Conservation (phyloP, 371 early-diverging fungal genomes). For the Mortierella sp. region DNA sequence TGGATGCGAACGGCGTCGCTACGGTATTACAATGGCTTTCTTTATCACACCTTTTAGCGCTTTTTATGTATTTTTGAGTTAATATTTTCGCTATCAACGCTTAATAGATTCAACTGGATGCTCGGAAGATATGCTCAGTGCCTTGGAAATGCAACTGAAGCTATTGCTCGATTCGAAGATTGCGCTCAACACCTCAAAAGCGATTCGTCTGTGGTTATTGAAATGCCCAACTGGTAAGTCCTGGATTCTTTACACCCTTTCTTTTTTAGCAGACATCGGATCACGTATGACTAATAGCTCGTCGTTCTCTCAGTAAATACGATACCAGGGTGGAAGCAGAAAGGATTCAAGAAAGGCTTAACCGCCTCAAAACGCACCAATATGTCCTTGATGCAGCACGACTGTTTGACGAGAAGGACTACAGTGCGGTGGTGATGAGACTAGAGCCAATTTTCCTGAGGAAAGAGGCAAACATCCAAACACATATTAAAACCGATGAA, state of each 20-base stretch:
- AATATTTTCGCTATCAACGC: neutral
- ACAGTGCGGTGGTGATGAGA: conserved; percentile 59
- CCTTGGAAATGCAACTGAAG: conserved; percentile 59
- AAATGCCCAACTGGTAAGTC: conserved; percentile 59
- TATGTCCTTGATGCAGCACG: conserved; percentile 61
- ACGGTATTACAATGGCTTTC: conserved; percentile 4
- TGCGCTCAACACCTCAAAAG: conserved; percentile 42
- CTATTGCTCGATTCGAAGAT: conserved; percentile 59
- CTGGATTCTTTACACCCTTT: neutral
- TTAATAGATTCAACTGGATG: conserved; percentile 35
- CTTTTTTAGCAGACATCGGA: neutral
- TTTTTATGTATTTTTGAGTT: neutral
- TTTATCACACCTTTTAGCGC: neutral
- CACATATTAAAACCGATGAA: neutral
- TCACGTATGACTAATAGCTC: neutral
- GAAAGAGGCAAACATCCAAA: neutral
- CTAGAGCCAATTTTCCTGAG: conserved; percentile 57
- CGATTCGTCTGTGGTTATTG: conserved; percentile 6
- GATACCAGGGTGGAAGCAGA: conserved; percentile 54
- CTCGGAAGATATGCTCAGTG: conserved; percentile 65
- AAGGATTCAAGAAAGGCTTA: conserved; percentile 55
- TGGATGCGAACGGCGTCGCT: conserved; percentile 19
- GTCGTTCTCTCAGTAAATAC: conserved; percentile 54
- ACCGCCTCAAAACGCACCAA: conserved; percentile 52
- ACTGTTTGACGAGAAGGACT: conserved; percentile 60